A percentile compares a stretch with the other conserved stretches of the same genome.
These are phyloP conservation scores for Blepharisma undulans DNA, from an alignment of 169 alveolate species.

Conservation along the genomic window DNA sequence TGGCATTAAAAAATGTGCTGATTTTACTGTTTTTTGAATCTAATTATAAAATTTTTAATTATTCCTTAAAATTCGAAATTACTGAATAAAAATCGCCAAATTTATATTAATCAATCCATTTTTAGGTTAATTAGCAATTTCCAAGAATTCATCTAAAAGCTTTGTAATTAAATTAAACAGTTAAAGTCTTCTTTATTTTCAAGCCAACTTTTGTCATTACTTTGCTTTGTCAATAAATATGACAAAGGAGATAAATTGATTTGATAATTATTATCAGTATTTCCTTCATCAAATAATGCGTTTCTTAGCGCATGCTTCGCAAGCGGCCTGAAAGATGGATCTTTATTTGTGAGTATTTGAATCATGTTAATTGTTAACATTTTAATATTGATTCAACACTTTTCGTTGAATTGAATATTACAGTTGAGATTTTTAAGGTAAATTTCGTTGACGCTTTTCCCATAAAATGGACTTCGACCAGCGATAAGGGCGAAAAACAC, in stretches of 20 bases:
- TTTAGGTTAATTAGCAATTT: too few relatives aligned
- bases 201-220: neutral
- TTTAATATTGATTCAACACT: neutral
- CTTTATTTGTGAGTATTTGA: neutral
- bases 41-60: too few relatives aligned
- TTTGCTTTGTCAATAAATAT: neutral
- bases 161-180: neutral
- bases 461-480: slow-evolving; percentile 90
- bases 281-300: neutral
- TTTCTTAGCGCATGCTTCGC: neutral
- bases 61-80: too few relatives aligned
- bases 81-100: neutral
- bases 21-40: neutral
- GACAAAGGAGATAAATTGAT: neutral
- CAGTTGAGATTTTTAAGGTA: neutral
- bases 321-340: neutral
- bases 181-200: neutral
- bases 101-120: neutral
- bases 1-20: neutral
- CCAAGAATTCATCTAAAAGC: neutral
- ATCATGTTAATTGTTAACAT: neutral
- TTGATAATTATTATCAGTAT: neutral
- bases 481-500: slow-evolving; percentile 81
- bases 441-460: slow-evolving; percentile 62
- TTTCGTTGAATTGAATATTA: neutral